Base-by-base conservation (phyloP, 2,329 filamentous ascomycete genomes). In the Sarocladium kiliense region DNA sequence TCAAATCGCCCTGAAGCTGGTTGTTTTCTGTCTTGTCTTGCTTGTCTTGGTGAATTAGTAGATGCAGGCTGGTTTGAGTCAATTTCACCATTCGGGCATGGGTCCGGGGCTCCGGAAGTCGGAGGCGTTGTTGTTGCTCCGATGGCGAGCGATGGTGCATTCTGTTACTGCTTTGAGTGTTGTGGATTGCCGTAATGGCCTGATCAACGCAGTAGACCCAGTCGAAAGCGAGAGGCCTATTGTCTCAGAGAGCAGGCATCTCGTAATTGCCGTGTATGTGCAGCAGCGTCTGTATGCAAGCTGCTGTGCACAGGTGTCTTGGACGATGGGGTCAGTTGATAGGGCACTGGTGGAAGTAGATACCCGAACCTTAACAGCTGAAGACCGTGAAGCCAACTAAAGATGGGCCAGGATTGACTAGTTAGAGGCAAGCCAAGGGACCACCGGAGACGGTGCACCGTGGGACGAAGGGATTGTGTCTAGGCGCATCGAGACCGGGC, bases 91-190 rank as follows among this genome's bases (percentile, higher is more conserved):
- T 23, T 44, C 9, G 6, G 18, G 21, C 41, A 21, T 25, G 21
- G 41, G 41, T 39, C 36, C 19, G 41, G 41, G 19, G 41, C 41
- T 44, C 41, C 41, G 41, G 41, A 44, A 44, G 41, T 44, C 41
- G 41, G 41, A 44, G 41, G 41, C 10, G n/a, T 3, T 21, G 14
- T 6, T 25, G 41, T 19, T 39, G 36, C 7, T 23, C 6, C n/a
- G 41, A 44, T 44, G 21, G 41, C 41, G n/a, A 44, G 11, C 21
- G 18, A 5, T 3, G 14, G 16, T 12, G 18, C 10, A 44, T 3
- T 10, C 9, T 12, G 19, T 5, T 6, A 11, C 37, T 34, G n/a
- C 37, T 18, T 41, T 21, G 16, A 18, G 41, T 21, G 10, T 44
- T 21, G 19, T 9, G 41, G 18, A 18, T 25, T 44, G 41, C 21